phyloP scores from a whole-genome alignment of 2,329 filamentous ascomycete genomes.

The Emergomyces africanus region DNA sequence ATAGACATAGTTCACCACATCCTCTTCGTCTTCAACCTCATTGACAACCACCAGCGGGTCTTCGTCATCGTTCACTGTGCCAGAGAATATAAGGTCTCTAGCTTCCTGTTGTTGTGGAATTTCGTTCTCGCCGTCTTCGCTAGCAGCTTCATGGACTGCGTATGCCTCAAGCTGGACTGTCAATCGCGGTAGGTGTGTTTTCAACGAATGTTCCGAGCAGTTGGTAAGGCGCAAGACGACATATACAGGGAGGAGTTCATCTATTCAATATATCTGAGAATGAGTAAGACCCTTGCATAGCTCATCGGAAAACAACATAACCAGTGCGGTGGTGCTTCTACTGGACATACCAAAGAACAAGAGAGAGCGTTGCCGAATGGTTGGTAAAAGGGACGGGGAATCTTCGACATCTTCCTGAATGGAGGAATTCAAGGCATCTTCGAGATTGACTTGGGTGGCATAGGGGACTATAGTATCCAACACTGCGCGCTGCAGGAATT shows the following conservation, averaged over 20 bases:
- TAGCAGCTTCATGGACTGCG: conserved; percentile 28
- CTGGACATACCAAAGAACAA: conserved; percentile 39
- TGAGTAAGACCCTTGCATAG: conserved; percentile 33
- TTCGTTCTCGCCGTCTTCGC: conserved; percentile 21
- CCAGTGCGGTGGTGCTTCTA: background rate
- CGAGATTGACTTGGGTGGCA: conserved; percentile 26
- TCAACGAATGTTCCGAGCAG: conserved; percentile 36
- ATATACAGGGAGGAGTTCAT: conserved; percentile 42
- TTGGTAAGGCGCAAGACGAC: conserved; percentile 40
- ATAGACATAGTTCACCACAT: conserved; percentile 27
- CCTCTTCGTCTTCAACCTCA: conserved; percentile 28
- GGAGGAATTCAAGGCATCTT: conserved; percentile 30
- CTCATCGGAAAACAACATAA: background rate
- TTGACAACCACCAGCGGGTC: conserved; percentile 35
- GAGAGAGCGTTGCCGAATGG: conserved; percentile 38
- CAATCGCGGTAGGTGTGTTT: conserved; percentile 36
- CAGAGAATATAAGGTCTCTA: conserved; percentile 33
- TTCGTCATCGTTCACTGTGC: conserved; percentile 23
- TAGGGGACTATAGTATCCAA: conserved; percentile 34
- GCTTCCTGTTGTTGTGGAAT: conserved; percentile 20
- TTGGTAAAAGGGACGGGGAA: conserved; percentile 31
- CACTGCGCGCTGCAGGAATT: conserved; percentile 30
- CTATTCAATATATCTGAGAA: conserved; percentile 30
- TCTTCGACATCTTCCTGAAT: conserved; percentile 34
- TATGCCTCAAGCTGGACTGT: conserved; percentile 40